Evolutionary conservation across 257 asterid genomes (phyloP).

Genomic region (Nicotiana knightiana): DNA sequence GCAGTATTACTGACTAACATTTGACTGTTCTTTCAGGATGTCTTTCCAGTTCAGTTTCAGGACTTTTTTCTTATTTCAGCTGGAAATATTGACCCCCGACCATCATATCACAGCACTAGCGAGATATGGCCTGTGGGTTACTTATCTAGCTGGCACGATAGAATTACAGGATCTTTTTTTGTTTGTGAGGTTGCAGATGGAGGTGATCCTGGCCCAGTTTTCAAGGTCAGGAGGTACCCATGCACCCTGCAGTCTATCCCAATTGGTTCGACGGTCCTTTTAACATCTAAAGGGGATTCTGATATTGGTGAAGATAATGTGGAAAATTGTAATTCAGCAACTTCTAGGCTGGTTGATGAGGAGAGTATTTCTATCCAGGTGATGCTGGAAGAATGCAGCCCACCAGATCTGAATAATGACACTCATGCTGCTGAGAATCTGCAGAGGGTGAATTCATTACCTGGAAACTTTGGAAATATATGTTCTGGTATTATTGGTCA

Average conservation of each 20-base stretch:
- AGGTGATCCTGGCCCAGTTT: constrained; percentile 77
- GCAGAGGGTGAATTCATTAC: constrained; percentile 26
- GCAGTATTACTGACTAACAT: neutral
- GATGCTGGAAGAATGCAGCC: constrained; percentile 59
- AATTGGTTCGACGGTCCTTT: constrained; percentile 58
- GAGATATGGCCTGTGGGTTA: constrained; percentile 96
- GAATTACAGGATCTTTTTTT: constrained; percentile 81
- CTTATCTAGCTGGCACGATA: constrained; percentile 90
- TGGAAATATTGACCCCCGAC: constrained; percentile 67
- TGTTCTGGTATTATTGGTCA: constrained; percentile 24
- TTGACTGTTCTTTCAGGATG: constrained; percentile 47
- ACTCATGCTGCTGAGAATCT: constrained; percentile 28
- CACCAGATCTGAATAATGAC: constrained; percentile 53
- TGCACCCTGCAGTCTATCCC: constrained; percentile 63
- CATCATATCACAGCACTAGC: constrained; percentile 53
- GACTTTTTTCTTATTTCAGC: constrained; percentile 75
- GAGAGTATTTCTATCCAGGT: constrained; percentile 56
- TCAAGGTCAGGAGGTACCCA: constrained; percentile 67
- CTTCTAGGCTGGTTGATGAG: constrained; percentile 46
- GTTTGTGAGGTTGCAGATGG: constrained; percentile 78
- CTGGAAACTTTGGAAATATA: constrained; percentile 28
- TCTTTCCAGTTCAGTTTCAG: constrained; percentile 80
- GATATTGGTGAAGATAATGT: constrained; percentile 30
- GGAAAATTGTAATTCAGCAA: constrained; percentile 31
- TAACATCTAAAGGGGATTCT: constrained; percentile 27